These are phyloP conservation scores for Avena insularis DNA, from an alignment of 176 grass and related monocot species.

Conservation along the genomic window DNA sequence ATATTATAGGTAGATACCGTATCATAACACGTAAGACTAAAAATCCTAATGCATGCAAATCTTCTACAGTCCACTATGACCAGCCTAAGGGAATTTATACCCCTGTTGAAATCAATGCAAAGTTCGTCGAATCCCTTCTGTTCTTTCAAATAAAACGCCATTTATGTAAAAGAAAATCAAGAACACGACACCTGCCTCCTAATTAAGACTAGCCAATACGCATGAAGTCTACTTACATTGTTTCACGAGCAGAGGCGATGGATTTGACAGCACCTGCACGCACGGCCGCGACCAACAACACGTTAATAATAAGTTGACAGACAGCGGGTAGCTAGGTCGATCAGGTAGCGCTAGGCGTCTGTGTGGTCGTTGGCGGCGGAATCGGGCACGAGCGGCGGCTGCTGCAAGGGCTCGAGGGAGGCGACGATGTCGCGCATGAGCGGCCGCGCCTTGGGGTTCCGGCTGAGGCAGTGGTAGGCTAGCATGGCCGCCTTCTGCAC, in stretches of 20 bases:
- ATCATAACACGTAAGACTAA: no score
- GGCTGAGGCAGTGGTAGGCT: slow-evolving; percentile 80
- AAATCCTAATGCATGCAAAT: no score
- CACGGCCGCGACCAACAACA: background rate
- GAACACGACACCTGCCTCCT: no score
- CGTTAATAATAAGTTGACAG: background rate
- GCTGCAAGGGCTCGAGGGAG: slow-evolving; percentile 72
- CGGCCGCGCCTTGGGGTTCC: slow-evolving; percentile 76
- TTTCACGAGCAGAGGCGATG: background rate
- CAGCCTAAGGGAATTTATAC: no score
- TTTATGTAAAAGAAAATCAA: no score
- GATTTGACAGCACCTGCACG: background rate
- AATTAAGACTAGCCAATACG: no score
- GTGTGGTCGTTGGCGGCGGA: background rate
- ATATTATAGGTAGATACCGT: no score
- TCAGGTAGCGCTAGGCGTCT: background rate
- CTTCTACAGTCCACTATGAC: no score
- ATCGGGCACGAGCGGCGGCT: background rate
- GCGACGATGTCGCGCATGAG: slow-evolving; percentile 81
- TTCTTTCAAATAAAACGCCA: no score
- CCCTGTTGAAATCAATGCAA: no score
- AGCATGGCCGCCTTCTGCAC: slow-evolving; percentile 77
- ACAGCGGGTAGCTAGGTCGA: background rate
- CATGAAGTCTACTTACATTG: background rate
- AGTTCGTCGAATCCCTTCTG: no score